These are phyloP conservation scores for Wallacemonas sp. DNA, from an alignment of 208 protist species.

Conservation along the genomic window DNA sequence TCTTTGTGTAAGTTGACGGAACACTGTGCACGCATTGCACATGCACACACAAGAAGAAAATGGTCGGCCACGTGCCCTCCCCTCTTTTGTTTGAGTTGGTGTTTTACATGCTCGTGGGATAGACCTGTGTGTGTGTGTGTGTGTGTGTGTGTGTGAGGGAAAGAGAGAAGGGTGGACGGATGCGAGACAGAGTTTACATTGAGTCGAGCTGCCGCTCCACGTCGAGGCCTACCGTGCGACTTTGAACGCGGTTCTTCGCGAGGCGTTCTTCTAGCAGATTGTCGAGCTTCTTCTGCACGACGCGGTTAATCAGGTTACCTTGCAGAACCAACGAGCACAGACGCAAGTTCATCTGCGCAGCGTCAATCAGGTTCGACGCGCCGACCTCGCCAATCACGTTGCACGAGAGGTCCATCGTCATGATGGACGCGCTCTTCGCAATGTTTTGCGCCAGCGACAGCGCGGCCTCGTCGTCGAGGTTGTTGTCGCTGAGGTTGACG, in stretches of 20 bases:
- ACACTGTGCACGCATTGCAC: no score
- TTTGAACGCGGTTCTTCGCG: constrained; percentile 54
- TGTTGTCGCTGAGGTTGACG: constrained; percentile 83
- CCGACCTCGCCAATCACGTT: constrained; percentile 79
- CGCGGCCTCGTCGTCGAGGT: constrained; percentile 81
- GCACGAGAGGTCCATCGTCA: constrained; percentile 61
- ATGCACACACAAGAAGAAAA: no score
- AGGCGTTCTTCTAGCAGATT: constrained; percentile 76
- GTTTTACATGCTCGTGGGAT: no score
- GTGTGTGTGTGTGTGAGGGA: no score
- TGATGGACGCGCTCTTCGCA: constrained; percentile 60
- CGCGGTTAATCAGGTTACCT: constrained; percentile 81
- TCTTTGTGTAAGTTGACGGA: no score
- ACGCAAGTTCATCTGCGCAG: constrained; percentile 64
- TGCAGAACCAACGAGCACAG: constrained; percentile 67
- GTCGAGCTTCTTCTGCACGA: constrained; percentile 85
- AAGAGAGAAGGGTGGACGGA: no score
- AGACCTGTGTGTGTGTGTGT: no score
- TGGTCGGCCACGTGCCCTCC: no score
- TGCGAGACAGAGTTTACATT: not conserved
- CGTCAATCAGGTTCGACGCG: constrained; percentile 73
- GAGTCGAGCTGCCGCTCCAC: constrained; percentile 28
- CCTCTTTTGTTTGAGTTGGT: no score
- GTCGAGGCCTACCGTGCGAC: constrained; percentile 21
- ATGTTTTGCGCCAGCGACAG: constrained; percentile 67